These are phyloP conservation scores for Erodium moschatum DNA, from an alignment of 441 rosid genomes.

Conservation along the genomic window DNA sequence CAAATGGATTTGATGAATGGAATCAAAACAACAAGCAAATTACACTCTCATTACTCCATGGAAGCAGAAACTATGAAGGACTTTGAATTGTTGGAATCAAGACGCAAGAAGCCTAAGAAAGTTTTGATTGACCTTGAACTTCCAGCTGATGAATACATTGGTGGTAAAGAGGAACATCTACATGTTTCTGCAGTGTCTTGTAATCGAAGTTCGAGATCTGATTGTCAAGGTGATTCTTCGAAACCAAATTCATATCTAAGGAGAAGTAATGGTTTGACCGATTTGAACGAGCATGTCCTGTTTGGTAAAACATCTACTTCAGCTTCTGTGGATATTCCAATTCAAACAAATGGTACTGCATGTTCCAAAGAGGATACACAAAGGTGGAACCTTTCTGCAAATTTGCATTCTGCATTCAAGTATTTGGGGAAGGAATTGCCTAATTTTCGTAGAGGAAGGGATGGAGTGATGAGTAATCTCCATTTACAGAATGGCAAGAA, in stretches of 20 bases:
- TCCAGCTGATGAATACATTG: conserved; percentile 79
- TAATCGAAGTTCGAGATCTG: conserved; percentile 33
- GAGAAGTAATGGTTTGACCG: conserved; percentile 53
- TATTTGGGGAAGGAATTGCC: conserved; percentile 2
- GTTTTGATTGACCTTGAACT: conserved; percentile 86
- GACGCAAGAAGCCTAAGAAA: conserved; percentile 60
- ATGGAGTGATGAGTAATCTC: neutral
- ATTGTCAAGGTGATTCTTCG: conserved; percentile 31
- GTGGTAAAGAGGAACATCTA: conserved; percentile 52
- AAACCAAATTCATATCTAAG: conserved; percentile 35
- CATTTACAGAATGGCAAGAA: neutral
- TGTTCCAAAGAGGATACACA: conserved; percentile 1
- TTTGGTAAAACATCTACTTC: conserved; percentile 28
- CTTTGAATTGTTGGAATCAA: conserved; percentile 45
- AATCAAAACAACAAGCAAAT: conserved; percentile 47
- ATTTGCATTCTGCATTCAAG: neutral
- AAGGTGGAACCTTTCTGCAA: neutral
- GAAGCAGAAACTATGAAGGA: conserved; percentile 43
- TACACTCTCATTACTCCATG: conserved; percentile 37
- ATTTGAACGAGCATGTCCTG: conserved; percentile 52
- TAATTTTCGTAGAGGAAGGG: neutral
- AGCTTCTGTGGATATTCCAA: conserved; percentile 32
- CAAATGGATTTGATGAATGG: conserved; percentile 73
- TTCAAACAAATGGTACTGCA: neutral
- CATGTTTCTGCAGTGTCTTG: conserved; percentile 33